Evolutionary conservation across 2,329 filamentous ascomycete species (phyloP).

Genomic region (Zelopaecilomyces penicillatus): DNA sequence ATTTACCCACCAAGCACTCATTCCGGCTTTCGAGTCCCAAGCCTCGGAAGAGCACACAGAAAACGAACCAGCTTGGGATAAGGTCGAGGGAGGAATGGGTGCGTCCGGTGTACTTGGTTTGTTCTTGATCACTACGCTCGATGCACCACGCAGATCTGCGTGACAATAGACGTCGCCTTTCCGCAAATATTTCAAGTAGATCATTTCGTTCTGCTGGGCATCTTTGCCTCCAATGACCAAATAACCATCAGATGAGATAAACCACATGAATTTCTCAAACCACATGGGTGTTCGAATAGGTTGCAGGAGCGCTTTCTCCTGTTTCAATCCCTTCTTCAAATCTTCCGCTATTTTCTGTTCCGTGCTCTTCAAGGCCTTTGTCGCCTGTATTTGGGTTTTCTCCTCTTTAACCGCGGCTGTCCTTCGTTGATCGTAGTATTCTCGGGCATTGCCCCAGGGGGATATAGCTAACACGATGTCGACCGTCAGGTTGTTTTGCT

Average conservation of each 20-base stretch:
- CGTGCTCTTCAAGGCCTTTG: slow-evolving; percentile 77
- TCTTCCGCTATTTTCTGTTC: slow-evolving; percentile 83
- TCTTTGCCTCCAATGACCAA: slow-evolving; percentile 85
- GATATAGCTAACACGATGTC: slow-evolving; percentile 79
- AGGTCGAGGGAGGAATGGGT: slow-evolving; percentile 82
- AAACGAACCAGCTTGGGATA: slow-evolving; percentile 81
- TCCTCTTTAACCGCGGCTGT: slow-evolving; percentile 78
- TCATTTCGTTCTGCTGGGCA: slow-evolving; percentile 77
- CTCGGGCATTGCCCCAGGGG: slow-evolving; percentile 80
- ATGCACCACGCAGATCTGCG: slow-evolving; percentile 77
- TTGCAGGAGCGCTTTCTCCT: slow-evolving; percentile 80
- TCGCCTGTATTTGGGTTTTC: slow-evolving; percentile 74
- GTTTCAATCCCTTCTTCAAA: slow-evolving; percentile 78
- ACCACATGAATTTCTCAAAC: slow-evolving; percentile 97
- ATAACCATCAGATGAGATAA: slow-evolving; percentile 92
- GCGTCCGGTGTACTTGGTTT: slow-evolving; percentile 67
- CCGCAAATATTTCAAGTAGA: slow-evolving; percentile 80
- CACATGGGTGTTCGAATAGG: slow-evolving; percentile 78
- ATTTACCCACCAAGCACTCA: slow-evolving; percentile 94
- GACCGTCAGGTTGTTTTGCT: slow-evolving; percentile 55
- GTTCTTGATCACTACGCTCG: slow-evolving; percentile 87
- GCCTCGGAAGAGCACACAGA: slow-evolving; percentile 79
- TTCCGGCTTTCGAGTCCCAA: slow-evolving; percentile 93
- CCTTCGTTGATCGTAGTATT: slow-evolving; percentile 87
- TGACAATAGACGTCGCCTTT: slow-evolving; percentile 91